Percentiles rank a stretch among this genome's conserved stretches.
Evolutionary conservation across 176 grass and related monocot genomes (phyloP).

Genomic region (Saccharum officinarum): DNA sequence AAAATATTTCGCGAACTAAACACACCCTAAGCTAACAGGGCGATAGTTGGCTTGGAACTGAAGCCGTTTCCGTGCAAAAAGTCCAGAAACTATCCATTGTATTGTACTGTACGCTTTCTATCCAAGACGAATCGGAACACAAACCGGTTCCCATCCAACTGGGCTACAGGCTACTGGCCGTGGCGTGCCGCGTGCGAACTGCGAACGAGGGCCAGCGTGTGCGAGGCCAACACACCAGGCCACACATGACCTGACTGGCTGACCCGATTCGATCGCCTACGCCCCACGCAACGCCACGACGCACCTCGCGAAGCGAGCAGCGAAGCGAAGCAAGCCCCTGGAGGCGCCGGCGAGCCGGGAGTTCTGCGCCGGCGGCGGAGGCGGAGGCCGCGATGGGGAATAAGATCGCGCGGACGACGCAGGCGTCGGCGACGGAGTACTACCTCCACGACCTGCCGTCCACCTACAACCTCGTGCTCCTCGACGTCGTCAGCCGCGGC

Average conservation of each 20-base stretch:
- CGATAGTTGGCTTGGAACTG: neutral
- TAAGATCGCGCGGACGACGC: constrained; percentile 95
- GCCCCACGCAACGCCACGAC: constrained; percentile 37
- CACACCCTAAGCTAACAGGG: no score
- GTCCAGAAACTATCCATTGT: neutral
- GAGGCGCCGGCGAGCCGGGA: constrained; percentile 21
- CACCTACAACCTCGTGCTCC: constrained; percentile 88
- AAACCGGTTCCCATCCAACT: constrained; percentile 7
- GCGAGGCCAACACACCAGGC: constrained; percentile 15
- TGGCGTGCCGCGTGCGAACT: neutral
- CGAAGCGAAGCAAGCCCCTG: constrained; percentile 15
- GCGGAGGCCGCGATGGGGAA: constrained; percentile 68
- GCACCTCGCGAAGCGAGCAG: constrained; percentile 1
- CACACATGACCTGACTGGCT: neutral
- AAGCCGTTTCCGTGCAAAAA: neutral
- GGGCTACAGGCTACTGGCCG: neutral
- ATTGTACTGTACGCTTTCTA: no score
- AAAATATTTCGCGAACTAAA: no score
- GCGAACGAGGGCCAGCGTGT: neutral
- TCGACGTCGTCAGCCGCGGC: constrained; percentile 76
- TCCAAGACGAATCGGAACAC: neutral
- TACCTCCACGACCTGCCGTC: constrained; percentile 98
- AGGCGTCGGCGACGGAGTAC: constrained; percentile 96
- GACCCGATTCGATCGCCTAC: constrained; percentile 24
- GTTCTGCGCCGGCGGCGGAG: neutral